Evolutionary conservation across 805 yeast species (phyloP), one percentile per base, ranked within the genome.

Genomic region (Kodamaea laetipori): DNA sequence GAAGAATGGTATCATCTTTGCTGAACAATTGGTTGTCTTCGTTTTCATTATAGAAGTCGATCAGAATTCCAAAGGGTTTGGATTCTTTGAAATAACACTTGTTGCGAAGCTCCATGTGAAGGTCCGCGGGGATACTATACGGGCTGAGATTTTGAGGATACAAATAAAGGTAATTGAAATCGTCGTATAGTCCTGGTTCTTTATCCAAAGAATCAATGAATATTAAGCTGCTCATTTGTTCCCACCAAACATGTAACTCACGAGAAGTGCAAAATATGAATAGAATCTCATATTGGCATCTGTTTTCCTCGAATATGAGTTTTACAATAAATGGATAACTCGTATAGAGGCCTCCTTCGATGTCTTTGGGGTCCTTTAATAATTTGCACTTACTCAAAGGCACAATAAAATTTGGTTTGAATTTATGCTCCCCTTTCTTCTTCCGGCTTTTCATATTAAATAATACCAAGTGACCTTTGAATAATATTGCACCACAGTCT

Each of bases 391-490:
- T 61, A 4, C 71, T 50, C 24, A 79, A 56, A 0, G 86, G 82
- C 6, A 81, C 63, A 10, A 80, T 66, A 48, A 79, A 76, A 11
- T 60, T 63, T 4, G 77, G 65, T 4, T 61, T 69, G 19, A 52
- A 62, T 6, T 30, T 37, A 16, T 16, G 6, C 11, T 6, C 50
- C 41, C 9, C 44, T 18, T 4, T 37, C 44, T 59, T 60, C 8
- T 50, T 43, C 10, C 43, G 39, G 46, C 58, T 61, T 17, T 53
- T 37, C 12, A 61, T 46, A 17, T 62, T 46, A 9, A 69, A 60
- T 26, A 77, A 45, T 1, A 81, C 49, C 19, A 80, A 53, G 54
- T 78, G 81, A 4, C 80, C 68, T 46, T 80, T 77, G 61, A 76
- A 80, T 15, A 78, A 51, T 33, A 78, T 44, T 33, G 56, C 67